Conservation (phyloP, 257 asterid genomes). For the Voacanga thouarsii region DNA sequence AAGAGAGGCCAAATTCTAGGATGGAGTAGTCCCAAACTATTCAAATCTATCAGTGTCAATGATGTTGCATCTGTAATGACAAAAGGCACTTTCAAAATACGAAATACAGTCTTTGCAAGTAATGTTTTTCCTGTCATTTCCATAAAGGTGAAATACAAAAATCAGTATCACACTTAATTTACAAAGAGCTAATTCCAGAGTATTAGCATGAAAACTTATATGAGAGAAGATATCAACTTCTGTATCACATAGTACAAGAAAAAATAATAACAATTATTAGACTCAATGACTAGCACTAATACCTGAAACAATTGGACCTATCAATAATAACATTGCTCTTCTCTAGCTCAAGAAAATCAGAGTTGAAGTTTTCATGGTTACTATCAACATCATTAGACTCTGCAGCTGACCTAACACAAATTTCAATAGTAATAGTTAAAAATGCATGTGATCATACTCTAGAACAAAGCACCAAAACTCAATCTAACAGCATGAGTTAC, state of each 20-base stretch:
- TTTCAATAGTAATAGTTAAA: background rate
- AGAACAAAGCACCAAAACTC: background rate
- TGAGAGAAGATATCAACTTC: too few relatives aligned
- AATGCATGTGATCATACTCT: background rate
- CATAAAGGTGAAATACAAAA: too few relatives aligned
- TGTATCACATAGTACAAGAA: too few relatives aligned
- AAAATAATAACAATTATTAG: constrained; percentile 8
- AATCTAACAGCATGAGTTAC: constrained; percentile 1
- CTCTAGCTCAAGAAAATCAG: too few relatives aligned
- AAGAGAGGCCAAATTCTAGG: too few relatives aligned
- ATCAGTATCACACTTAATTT: too few relatives aligned
- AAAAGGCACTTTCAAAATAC: constrained; percentile 79
- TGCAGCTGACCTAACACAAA: constrained; percentile 43
- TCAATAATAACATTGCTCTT: too few relatives aligned
- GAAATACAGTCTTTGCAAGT: constrained; percentile 86
- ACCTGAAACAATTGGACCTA: too few relatives aligned
- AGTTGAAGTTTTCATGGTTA: constrained; percentile 35
- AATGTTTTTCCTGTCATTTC: too few relatives aligned
- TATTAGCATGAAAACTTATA: too few relatives aligned
- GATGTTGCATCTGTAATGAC: constrained; percentile 86
- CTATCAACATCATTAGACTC: constrained; percentile 32
- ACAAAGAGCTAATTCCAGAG: too few relatives aligned
- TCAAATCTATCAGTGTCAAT: constrained; percentile 91
- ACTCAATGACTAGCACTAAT: too few relatives aligned
- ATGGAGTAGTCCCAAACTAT: constrained; percentile 24